These are phyloP conservation scores for Ceratobasidium sp. DNA, from an alignment of 1,284 basidiomycete genomes.

Conservation along the genomic window DNA sequence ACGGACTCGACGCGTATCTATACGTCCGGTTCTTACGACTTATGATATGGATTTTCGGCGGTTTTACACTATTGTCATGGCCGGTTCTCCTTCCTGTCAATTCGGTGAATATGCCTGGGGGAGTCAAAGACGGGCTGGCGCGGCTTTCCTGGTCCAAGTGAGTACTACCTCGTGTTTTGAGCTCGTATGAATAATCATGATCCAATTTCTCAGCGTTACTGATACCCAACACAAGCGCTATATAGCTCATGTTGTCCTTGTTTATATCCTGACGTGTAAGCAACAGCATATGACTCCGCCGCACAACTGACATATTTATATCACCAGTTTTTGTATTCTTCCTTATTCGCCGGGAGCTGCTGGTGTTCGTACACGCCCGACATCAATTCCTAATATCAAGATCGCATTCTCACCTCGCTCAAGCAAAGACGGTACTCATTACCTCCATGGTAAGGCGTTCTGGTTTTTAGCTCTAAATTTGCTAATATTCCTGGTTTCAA, in stretches of 20 bases:
- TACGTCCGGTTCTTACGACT: slow-evolving; percentile 83
- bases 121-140: slow-evolving; percentile 67
- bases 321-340: slow-evolving; percentile 80
- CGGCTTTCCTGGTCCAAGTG: slow-evolving; percentile 80
- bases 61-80: slow-evolving; percentile 67
- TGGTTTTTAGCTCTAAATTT: slow-evolving; percentile 40
- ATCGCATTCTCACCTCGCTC: slow-evolving; percentile 72
- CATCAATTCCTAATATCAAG: slow-evolving; percentile 84
- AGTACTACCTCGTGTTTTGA: slow-evolving; percentile 10
- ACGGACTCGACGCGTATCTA: slow-evolving; percentile 94
- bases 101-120: slow-evolving; percentile 58
- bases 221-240: slow-evolving; percentile 62
- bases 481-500: slow-evolving; percentile 41
- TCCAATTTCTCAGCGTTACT: slow-evolving; percentile 53
- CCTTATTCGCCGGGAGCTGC: slow-evolving; percentile 82
- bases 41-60: slow-evolving; percentile 81
- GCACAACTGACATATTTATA: slow-evolving; percentile 7
- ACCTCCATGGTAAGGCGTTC: slow-evolving; percentile 54
- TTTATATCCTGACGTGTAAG: slow-evolving; percentile 77
- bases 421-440: slow-evolving; percentile 87
- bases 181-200: neutral
- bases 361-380: slow-evolving; percentile 78
- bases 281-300: slow-evolving; percentile 33
- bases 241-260: slow-evolving; percentile 76
- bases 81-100: slow-evolving; percentile 71